Base-by-base conservation (phyloP, 2,329 filamentous ascomycete genomes). In the Sporothrix phasma region DNA sequence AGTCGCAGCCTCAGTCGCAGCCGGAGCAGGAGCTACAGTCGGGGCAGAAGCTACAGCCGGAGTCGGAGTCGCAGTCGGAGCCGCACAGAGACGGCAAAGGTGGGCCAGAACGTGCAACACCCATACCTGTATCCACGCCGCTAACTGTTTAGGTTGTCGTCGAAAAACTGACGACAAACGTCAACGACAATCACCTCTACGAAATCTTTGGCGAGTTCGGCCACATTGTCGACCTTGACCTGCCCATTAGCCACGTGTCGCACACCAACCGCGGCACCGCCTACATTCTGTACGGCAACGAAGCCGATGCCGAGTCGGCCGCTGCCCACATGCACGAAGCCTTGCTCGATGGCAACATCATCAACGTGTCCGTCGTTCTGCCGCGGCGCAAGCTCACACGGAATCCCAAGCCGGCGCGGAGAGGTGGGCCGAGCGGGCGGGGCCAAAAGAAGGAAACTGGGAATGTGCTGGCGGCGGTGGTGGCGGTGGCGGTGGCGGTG, bases 311-410 rank as follows among this genome's bases (percentile, higher is more conserved):
- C 26, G 91, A 97, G 76, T 81, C 86, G 15, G 94, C 94, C 31
- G 95, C 97, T 70, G 86, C 92, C 19, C 90, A 96, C 73, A 97
- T 99, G 94, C 94, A 99, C 75, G 94, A 99, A 77, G 91, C 90
- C n/a, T 90, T 96, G 72, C 78, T 96, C 31, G 92, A 97, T 74
- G 92, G 92, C 61, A 85, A 87, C 24, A 81, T 86, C 45, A 87
- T 97, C 71, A 88, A 88, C 71, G 92, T 97, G 58, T 94, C 90
- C 51, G 94, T 97, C 69, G 90, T 96, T 29, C 80, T 96, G 41
- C 91, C 91, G 0, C 85, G 89, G 59, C 86, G 89, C 71, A 90
- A 91, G 70, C 90, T 96, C 71, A 92, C 90, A 1, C 86, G 85
- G 19, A 85, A 88, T 53, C 92, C 92, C 17, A 90, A 90, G 1